Evolutionary conservation across 2,329 filamentous ascomycete species (phyloP), one percentile per base, ranked within the genome.

Genomic region (Akanthomyces uredinophilus): DNA sequence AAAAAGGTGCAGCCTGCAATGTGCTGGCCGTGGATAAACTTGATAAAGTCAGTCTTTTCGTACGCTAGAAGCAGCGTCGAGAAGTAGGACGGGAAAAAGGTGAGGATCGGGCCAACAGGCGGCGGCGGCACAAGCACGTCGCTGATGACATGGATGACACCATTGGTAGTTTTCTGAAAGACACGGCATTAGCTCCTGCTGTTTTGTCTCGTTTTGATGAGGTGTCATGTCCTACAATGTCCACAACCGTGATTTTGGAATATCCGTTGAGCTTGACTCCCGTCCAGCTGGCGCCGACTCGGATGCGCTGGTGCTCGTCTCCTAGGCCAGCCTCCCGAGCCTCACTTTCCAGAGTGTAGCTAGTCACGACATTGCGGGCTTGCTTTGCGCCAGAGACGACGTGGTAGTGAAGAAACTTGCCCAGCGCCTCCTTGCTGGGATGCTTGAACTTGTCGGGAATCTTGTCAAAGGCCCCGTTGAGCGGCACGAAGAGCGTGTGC

Each of bases 401-500:
- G 68, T 96, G 92, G 75, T 97, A 96, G 51, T 83, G 75, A 1
- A 96, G 75, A 6, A 93, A 71, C 59, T 81, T 80, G 76, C 90
- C 85, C 64, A 96, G 72, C 51, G 87, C 75, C 68, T 94, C 87
- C 73, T 91, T 88, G 62, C 83, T 82, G 5, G 87, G 87, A 75
- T 91, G 86, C 65, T 80, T 72, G 60, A 77, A 69, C 73, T 80
- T 71, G 22, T 80, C 69, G 2, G 82, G 82, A 27, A 86, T 74
- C 66, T 82, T 78, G 65, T 88, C 84, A 68, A 97, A 94, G 0
- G 92, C 92, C 55, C 81, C 78, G 72, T 96, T 86, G 1, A 84
- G 86, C 0, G 93, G 93, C 2, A 90, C 89, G 69, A 96, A 96
- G 56, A 95, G 75, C 1, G 93, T 96, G 70, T 88, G 85, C 73